Evolutionary conservation across 106 monocot genomes (phyloP), one percentile per base, ranked within the genome.

Genomic region (Posidonia australis): DNA sequence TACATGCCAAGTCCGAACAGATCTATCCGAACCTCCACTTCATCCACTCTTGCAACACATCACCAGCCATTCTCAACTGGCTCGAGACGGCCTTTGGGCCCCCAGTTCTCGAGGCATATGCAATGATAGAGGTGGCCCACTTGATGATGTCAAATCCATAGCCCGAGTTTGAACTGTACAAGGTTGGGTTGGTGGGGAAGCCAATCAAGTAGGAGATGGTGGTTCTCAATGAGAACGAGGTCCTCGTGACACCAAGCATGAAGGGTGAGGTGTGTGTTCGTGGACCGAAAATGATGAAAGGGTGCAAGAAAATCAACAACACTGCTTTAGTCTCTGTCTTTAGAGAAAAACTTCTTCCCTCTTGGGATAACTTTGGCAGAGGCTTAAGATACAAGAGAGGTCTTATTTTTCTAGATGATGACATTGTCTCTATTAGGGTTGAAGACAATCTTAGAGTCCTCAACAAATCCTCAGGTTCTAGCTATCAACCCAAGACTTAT

Each of bases 41-140:
- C 84, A 74, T 96, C 62, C 86, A 90, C 20, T 87, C 87, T 77
- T 96, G 96, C 78, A 90, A 87, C 72, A 90, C 96, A 13, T 76
- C 90, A 25, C 96, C 96, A 3, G 56, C 68, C 16, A 74, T 87
- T 24, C 67, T 96, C 28, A 46, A 69, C 27, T 68, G 68, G 60
- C 74, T 96, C 13, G 87, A 96, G 82, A 44, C 56, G 36, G 73
- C 82, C 9, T 90, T 96, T 67, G 58, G 67, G 0, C 87, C 96
- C 44, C 87, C 96, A 60, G 96, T 96, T 17, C 72, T 96, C 24
- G 96, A 96, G 73, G 84, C 96, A 5, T 96, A 96, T 72, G 90
- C 96, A 5, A 96, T 96, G 96, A 96, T 90, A 45, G 96, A 96
- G 68, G 90, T 87, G 22, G 62, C 96, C 10, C 96, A 96, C 55